A percentile compares a stretch with the other conserved stretches of the same genome.
These are phyloP conservation scores for Penicillium arizonense DNA, from an alignment of 495 filamentous ascomycete species.

Conservation along the genomic window DNA sequence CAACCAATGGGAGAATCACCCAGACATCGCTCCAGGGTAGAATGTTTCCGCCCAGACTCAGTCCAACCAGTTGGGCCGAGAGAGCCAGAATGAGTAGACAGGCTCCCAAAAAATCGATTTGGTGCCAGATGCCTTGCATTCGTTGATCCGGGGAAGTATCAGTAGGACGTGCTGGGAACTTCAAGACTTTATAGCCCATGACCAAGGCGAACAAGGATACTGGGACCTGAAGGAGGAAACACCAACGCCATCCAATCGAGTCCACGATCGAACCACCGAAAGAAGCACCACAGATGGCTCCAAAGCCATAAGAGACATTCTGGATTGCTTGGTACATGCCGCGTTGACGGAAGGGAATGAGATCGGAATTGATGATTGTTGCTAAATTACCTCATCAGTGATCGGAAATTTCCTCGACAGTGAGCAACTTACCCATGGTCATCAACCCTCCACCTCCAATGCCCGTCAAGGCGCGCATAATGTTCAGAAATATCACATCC, in stretches of 20 bases:
- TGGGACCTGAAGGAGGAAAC: conserved; percentile 42
- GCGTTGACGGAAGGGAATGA: conserved; percentile 60
- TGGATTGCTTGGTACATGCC: conserved; percentile 66
- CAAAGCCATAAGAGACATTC: conserved; percentile 62
- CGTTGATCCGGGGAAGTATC: conserved; percentile 18
- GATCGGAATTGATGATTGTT: conserved; percentile 64
- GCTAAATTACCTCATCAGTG: conserved; percentile 29
- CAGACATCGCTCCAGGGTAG: conserved; percentile 56
- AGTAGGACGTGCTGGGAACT: conserved; percentile 30
- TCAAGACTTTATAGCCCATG: conserved; percentile 53
- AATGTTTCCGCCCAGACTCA: conserved; percentile 63
- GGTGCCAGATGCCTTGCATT: conserved; percentile 45
- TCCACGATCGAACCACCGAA: conserved; percentile 65
- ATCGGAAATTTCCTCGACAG: neutral
- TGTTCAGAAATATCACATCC: conserved; percentile 63
- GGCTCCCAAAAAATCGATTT: conserved; percentile 56
- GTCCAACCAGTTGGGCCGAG: conserved; percentile 54
- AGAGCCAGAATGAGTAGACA: conserved; percentile 56
- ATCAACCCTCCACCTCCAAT: conserved; percentile 61
- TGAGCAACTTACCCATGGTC: conserved; percentile 52
- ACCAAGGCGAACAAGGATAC: conserved; percentile 53
- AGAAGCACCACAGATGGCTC: conserved; percentile 64
- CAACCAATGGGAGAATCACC: conserved; percentile 52
- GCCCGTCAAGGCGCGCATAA: conserved; percentile 74
- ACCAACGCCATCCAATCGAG: conserved; percentile 69